Percentiles rank a stretch among this genome's conserved stretches.
Conservation (phyloP, 2,329 filamentous ascomycete species). For the Calonectria crousiana region DNA sequence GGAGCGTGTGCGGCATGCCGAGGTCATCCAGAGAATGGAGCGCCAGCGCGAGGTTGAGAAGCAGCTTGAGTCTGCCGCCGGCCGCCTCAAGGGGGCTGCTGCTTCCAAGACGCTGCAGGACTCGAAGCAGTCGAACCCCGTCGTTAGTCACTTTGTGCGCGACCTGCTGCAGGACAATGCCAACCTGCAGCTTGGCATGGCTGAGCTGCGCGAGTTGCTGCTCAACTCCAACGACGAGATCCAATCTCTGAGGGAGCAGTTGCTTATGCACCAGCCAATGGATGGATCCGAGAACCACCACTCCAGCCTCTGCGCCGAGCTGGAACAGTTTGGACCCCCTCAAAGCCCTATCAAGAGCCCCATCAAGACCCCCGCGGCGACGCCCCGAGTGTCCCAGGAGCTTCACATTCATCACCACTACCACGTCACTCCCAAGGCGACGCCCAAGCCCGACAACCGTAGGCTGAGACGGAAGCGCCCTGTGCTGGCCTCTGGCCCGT, state of each 20-base stretch:
- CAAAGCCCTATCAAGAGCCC: background rate
- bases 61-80: slow-evolving; percentile 83
- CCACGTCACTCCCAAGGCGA: slow-evolving; percentile 75
- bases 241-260: slow-evolving; percentile 84
- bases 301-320: slow-evolving; percentile 77
- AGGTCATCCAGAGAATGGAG: slow-evolving; percentile 87
- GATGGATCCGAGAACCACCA: slow-evolving; percentile 50
- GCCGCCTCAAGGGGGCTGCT: slow-evolving; percentile 84
- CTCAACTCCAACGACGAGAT: slow-evolving; percentile 95
- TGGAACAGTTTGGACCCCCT: slow-evolving; percentile 59
- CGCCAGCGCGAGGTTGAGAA: slow-evolving; percentile 84
- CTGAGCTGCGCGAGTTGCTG: slow-evolving; percentile 91
- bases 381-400: slow-evolving; percentile 69
- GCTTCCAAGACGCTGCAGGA: slow-evolving; percentile 74
- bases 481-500: slow-evolving; percentile 68
- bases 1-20: slow-evolving; percentile 84
- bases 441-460: slow-evolving; percentile 70
- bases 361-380: slow-evolving; percentile 26
- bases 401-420: slow-evolving; percentile 97
- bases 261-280: slow-evolving; percentile 82
- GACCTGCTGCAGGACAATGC: slow-evolving; percentile 97
- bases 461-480: slow-evolving; percentile 80
- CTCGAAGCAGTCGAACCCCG: slow-evolving; percentile 70
- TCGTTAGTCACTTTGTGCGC: slow-evolving; percentile 96
- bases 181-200: slow-evolving; percentile 90